Percentiles rank a stretch among this genome's conserved stretches.
Evolutionary conservation across 495 filamentous ascomycete species (phyloP).

Genomic region (Hypomontagnella monticulosa): DNA sequence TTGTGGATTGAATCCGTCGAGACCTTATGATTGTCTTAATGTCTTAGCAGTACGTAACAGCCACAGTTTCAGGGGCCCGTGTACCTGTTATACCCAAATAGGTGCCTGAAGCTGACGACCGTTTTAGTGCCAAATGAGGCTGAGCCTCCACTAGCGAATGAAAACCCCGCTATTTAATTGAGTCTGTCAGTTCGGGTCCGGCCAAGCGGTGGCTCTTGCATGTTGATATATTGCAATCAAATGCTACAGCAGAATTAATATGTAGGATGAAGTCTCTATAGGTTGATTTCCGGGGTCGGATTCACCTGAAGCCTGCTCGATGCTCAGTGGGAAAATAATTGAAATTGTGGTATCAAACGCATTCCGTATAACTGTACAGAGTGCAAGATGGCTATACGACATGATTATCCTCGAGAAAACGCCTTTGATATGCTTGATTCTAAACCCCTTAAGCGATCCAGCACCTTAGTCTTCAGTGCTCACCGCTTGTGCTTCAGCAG

Average conservation of each 20-base stretch:
- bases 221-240: too few relatives aligned
- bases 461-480: conserved; percentile 31
- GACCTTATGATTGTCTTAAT: not conserved
- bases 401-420: conserved; percentile 10
- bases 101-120: too few relatives aligned
- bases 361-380: conserved; percentile 10
- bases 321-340: too few relatives aligned
- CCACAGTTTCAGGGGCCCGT: conserved; percentile 26
- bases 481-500: conserved; percentile 18
- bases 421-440: conserved; percentile 11
- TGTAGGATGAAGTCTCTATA: too few relatives aligned
- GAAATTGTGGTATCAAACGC: conserved; percentile 29
- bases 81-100: not conserved
- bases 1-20: conserved; percentile 8
- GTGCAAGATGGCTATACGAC: not conserved
- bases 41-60: conserved; percentile 1
- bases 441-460: conserved; percentile 7
- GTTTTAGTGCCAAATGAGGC: too few relatives aligned
- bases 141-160: too few relatives aligned
- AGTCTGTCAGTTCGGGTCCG: too few relatives aligned
- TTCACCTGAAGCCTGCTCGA: too few relatives aligned
- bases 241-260: too few relatives aligned
- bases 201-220: too few relatives aligned
- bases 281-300: too few relatives aligned
- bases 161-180: too few relatives aligned